Evolutionary conservation across 306 rosid genomes (phyloP).

Genomic region (Citrullus colocynthis): DNA sequence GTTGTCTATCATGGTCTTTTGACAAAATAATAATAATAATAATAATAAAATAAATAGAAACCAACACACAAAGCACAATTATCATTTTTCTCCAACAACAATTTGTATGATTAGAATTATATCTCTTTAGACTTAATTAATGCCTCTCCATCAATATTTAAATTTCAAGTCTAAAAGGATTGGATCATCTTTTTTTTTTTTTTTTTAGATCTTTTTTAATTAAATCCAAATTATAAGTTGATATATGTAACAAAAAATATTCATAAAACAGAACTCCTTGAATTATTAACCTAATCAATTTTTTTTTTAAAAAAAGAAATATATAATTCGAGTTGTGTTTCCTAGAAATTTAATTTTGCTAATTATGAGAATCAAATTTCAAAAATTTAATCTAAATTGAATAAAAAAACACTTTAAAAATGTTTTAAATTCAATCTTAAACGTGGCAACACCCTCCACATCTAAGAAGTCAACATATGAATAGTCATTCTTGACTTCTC

Average conservation of each 20-base stretch:
- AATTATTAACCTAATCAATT: not conserved
- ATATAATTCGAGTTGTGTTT: not conserved
- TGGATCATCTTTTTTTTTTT: not conserved
- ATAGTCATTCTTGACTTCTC: slow-evolving; percentile 3
- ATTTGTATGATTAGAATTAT: not conserved
- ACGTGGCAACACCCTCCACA: not conserved
- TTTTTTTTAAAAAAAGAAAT: not conserved
- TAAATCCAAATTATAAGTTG: not conserved
- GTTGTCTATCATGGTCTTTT: not conserved
- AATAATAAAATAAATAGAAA: no score
- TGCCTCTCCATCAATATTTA: not conserved
- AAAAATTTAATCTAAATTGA: not conserved
- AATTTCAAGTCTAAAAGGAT: not conserved
- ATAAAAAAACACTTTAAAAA: not conserved
- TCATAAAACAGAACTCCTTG: not conserved
- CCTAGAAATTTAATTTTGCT: not conserved
- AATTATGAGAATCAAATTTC: not conserved
- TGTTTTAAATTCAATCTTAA: not conserved
- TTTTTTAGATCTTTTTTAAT: not conserved
- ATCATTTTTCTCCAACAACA: not conserved
- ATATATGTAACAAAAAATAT: not conserved
- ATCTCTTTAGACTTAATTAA: not conserved
- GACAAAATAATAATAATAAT: not conserved
- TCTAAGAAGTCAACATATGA: not conserved
- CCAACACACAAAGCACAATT: not conserved